These are phyloP conservation scores for Plasmodium reichenowi DNA, from an alignment of 169 alveolate genomes.

Conservation along the genomic window DNA sequence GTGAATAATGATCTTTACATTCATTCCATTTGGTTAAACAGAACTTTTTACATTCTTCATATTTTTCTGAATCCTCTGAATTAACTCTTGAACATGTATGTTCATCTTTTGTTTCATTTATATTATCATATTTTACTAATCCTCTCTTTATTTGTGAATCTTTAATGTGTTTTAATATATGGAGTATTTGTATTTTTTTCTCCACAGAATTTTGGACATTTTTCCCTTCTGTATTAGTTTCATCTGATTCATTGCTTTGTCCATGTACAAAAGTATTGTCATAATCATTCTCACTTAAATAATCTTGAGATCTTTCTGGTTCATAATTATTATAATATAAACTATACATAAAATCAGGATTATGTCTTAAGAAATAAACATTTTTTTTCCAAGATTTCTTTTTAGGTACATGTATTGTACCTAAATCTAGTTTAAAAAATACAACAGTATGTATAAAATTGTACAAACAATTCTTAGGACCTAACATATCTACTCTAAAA, in stretches of 20 bases:
- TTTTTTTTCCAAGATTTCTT: not conserved
- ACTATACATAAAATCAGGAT: conserved; percentile 8
- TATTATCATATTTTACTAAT: conserved; percentile 13
- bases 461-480: conserved; percentile 28
- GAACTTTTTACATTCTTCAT: conserved; percentile 21
- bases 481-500: conserved; percentile 72
- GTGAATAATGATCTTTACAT: conserved; percentile 10
- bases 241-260: not conserved
- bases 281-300: not conserved
- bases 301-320: too few relatives aligned
- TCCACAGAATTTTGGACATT: not conserved
- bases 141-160: conserved; percentile 1
- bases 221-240: not conserved
- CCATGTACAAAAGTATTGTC: not conserved
- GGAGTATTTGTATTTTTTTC: conserved; percentile 23
- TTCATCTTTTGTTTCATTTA: conserved; percentile 12
- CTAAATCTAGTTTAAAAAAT: conserved; percentile 29
- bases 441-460: conserved; percentile 45
- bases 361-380: not conserved
- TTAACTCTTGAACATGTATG: conserved; percentile 38
- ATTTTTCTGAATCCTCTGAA: conserved; percentile 25
- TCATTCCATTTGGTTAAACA: conserved; percentile 14
- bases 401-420: conserved; percentile 21
- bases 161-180: conserved; percentile 41
- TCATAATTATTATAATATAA: conserved; percentile 11